phyloP scores from a whole-genome alignment of 352 stramenopile species.

The Phytophthora uliginosa region DNA sequence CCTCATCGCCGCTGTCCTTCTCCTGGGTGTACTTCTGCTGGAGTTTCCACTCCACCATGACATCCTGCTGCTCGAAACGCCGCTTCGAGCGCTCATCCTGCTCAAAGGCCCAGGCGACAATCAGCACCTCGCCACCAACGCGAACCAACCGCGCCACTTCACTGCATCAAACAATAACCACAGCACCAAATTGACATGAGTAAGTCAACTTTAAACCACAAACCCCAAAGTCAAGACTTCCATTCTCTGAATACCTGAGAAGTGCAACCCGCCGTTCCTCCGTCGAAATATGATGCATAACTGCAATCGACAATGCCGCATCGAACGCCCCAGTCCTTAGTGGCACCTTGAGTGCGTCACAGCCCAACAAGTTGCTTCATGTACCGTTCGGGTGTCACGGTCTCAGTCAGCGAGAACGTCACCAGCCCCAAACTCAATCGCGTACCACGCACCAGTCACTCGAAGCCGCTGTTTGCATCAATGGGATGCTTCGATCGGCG shows the following conservation, averaged over 20 bases:
- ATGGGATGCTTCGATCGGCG: constrained; percentile 78
- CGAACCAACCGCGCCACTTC: constrained; percentile 76
- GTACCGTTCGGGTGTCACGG: background rate
- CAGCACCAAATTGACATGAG: background rate
- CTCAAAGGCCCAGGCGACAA: constrained; percentile 89
- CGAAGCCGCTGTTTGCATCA: constrained; percentile 62
- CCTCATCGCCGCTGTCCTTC: constrained; percentile 12
- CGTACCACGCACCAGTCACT: constrained; percentile 39
- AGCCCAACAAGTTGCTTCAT: constrained; percentile 69
- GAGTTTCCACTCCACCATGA: constrained; percentile 90
- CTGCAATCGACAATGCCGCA: constrained; percentile 85
- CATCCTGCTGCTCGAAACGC: constrained; percentile 80
- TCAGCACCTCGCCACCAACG: constrained; percentile 62
- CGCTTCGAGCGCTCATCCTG: constrained; percentile 84
- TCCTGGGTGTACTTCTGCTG: constrained; percentile 79
- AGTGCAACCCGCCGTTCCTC: constrained; percentile 72
- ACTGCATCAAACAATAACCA: constrained; percentile 30
- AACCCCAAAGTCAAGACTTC: background rate
- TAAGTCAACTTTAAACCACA: background rate
- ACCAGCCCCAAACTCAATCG: background rate
- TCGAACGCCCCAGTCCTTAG: constrained; percentile 71
- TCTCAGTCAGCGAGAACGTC: constrained; percentile 5
- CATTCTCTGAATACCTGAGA: constrained; percentile 50
- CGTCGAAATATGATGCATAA: constrained; percentile 89
- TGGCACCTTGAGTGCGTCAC: constrained; percentile 75